phyloP scores from a whole-genome alignment of 2,329 filamentous ascomycete species.

The Albifimbria verrucaria region DNA sequence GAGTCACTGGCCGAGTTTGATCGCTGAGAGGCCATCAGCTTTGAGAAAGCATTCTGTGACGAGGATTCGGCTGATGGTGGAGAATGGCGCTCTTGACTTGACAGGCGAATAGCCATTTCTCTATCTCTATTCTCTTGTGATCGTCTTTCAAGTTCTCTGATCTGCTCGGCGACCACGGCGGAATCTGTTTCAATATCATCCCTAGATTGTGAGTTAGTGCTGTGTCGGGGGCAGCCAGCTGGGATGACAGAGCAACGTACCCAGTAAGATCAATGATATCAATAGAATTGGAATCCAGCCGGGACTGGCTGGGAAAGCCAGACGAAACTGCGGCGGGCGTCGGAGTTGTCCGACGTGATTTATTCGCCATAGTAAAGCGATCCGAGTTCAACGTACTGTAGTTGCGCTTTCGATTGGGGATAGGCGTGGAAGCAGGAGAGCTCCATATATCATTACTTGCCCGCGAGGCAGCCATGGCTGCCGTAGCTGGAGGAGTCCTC shows the following conservation, averaged over 20 bases:
- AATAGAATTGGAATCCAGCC: constrained; percentile 4
- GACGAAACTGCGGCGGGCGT: constrained; percentile 3
- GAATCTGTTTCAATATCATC: constrained; percentile 30
- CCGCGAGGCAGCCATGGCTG: constrained; percentile 17
- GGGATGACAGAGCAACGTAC: constrained; percentile 17
- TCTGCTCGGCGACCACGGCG: constrained; percentile 28
- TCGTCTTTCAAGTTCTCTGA: constrained; percentile 29
- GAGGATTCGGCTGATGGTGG: constrained; percentile 3
- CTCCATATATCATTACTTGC: constrained; percentile 5
- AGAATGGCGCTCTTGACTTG: constrained; percentile 14
- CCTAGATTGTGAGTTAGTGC: constrained; percentile 13
- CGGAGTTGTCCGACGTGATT: constrained; percentile 31
- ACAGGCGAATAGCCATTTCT: constrained; percentile 24
- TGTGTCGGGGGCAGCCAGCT: not conserved
- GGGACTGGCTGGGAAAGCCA: constrained; percentile 2
- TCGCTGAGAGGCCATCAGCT: constrained; percentile 25
- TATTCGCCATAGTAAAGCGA: constrained; percentile 14
- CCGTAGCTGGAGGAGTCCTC: constrained; percentile 1
- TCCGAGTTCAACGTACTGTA: constrained; percentile 15
- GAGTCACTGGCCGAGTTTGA: constrained; percentile 7
- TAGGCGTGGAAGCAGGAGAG: constrained; percentile 13
- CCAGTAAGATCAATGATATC: constrained; percentile 41
- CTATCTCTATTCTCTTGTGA: constrained; percentile 24
- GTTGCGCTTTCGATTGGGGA: constrained; percentile 28
- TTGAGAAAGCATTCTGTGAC: constrained; percentile 19